A percentile compares a stretch with the other conserved stretches of the same genome.
Conservation (phyloP, 2,329 filamentous ascomycete genomes). For the Fusarium irregulare region DNA sequence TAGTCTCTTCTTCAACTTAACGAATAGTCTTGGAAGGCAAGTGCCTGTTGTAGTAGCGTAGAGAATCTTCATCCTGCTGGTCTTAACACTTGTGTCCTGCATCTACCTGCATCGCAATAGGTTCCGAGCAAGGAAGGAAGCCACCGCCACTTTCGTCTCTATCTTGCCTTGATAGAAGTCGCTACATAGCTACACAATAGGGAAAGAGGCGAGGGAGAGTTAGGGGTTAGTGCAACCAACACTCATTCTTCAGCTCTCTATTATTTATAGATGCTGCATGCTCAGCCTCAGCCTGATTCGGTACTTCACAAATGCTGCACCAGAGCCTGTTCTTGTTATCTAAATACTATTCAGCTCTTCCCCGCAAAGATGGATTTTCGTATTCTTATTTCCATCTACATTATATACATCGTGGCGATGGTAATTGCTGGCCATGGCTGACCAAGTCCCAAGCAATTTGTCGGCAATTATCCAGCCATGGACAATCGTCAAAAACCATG, state of each 20-base stretch:
- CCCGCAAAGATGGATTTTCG: background rate
- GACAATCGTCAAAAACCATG: background rate
- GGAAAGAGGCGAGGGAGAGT: background rate
- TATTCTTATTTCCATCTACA: background rate
- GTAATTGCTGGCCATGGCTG: background rate
- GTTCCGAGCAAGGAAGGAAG: background rate
- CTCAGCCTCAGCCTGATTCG: slow-evolving; percentile 9
- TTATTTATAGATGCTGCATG: background rate
- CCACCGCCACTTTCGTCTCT: background rate
- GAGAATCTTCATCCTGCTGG: background rate
- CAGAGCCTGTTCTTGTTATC: background rate
- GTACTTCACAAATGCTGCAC: background rate
- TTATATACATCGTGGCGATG: no score
- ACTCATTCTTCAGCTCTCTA: background rate
- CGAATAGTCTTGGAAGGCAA: background rate
- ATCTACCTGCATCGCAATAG: background rate
- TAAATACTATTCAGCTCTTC: background rate
- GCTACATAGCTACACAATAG: no score
- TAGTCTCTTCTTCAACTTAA: no score
- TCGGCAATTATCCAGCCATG: background rate
- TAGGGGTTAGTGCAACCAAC: background rate
- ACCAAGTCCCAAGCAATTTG: background rate
- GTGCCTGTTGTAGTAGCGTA: background rate
- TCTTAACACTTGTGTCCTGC: background rate
- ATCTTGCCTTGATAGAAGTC: background rate